These are phyloP conservation scores for Microbotryomycetes sp. DNA, from an alignment of 1,284 basidiomycete species.

Conservation along the genomic window DNA sequence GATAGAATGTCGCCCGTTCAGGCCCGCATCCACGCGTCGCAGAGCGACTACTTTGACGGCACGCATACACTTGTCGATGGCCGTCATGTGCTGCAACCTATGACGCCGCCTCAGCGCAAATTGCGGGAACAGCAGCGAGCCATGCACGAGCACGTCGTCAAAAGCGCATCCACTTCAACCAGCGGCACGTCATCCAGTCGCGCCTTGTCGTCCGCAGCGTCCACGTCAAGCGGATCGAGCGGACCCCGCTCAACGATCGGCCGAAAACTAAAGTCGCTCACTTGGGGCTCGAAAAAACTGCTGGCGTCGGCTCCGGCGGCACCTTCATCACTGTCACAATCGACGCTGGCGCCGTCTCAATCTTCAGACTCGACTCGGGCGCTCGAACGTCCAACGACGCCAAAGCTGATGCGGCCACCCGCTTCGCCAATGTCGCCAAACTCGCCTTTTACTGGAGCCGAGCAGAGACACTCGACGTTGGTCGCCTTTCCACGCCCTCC, in stretches of 20 bases:
- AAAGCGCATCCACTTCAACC: background rate
- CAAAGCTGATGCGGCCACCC: background rate
- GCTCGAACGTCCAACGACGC: background rate
- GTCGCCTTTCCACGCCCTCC: background rate
- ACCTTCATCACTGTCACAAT: background rate
- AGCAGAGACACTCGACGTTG: background rate
- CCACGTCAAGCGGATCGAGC: background rate
- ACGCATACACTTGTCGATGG: background rate
- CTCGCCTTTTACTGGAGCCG: background rate
- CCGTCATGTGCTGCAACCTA: background rate
- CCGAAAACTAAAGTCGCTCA: background rate
- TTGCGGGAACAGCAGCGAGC: background rate
- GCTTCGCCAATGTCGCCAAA: background rate
- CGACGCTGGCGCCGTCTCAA: background rate
- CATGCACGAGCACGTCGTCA: background rate
- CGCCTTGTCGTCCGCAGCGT: background rate
- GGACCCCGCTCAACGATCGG: background rate
- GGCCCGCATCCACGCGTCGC: background rate
- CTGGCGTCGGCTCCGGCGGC: background rate
- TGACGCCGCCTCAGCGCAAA: background rate
- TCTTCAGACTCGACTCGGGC: background rate
- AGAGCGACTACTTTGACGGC: background rate
- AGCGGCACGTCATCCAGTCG: background rate
- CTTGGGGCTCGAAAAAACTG: background rate
- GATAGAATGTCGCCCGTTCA: constrained; percentile 14